Conservation (phyloP, 345 rosid genomes). For the Sapria himalayana region DNA sequence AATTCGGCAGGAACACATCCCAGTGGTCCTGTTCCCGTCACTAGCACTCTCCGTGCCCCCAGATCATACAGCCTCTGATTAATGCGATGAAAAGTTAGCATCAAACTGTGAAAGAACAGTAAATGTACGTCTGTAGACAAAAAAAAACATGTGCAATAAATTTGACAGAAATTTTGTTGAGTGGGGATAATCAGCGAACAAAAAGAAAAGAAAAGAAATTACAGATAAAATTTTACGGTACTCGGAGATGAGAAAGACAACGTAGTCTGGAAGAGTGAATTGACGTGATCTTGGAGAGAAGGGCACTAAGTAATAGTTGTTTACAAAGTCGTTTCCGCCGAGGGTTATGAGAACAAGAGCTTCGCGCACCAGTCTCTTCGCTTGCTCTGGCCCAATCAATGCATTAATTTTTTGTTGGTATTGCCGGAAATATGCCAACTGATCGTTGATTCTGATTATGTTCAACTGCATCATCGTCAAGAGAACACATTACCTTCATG, state of each 20-base stretch:
- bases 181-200: neutral
- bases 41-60: conserved; percentile 67
- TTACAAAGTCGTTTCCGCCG: conserved; percentile 71
- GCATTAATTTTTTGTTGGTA: conserved; percentile 40
- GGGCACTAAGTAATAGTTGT: conserved; percentile 66
- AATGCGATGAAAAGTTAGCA: no score
- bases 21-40: conserved; percentile 72
- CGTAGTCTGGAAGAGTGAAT: conserved; percentile 31
- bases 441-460: conserved; percentile 37
- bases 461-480: conserved; percentile 23
- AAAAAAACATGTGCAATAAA: no score
- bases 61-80: conserved; percentile 32
- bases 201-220: neutral
- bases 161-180: neutral
- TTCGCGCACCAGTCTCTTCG: conserved; percentile 24
- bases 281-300: conserved; percentile 68
- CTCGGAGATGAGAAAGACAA: conserved; percentile 37
- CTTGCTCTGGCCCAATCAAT: conserved; percentile 21
- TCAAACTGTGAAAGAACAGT: neutral
- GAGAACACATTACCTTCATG: neutral
- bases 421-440: conserved; percentile 32
- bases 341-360: conserved; percentile 46
- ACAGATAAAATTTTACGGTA: conserved; percentile 33
- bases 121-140: neutral
- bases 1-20: conserved; percentile 69